A percentile compares a stretch with the other conserved stretches of the same genome.
phyloP scores from a whole-genome alignment of 805 yeast species.

The Kluyveromyces starmeri region DNA sequence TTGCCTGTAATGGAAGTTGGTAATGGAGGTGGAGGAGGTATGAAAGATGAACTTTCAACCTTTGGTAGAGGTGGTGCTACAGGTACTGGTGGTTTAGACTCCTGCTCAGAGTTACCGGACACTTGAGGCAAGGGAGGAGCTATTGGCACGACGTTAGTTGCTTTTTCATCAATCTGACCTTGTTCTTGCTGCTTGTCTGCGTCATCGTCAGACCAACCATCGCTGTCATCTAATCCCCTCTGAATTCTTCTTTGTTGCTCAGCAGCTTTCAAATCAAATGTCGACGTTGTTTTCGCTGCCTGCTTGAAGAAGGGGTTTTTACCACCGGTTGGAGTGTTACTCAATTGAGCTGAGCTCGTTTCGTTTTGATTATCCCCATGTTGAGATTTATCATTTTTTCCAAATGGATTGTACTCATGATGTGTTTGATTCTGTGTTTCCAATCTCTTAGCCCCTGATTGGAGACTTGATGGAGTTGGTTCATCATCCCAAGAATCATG shows the following conservation, averaged over 20 bases:
- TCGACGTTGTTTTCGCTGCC: constrained; percentile 19
- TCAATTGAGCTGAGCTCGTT: not conserved
- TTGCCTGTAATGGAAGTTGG: not conserved
- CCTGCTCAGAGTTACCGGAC: constrained; percentile 11
- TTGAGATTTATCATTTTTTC: constrained; percentile 24
- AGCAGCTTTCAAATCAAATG: constrained; percentile 47
- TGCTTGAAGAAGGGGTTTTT: constrained; percentile 55
- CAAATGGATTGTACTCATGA: constrained; percentile 43
- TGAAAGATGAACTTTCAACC: constrained; percentile 16
- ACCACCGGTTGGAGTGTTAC: constrained; percentile 14
- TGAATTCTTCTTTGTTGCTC: constrained; percentile 69
- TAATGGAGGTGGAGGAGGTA: constrained; percentile 22
- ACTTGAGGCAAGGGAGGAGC: not conserved
- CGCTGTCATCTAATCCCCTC: constrained; percentile 36
- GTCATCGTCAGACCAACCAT: constrained; percentile 32
- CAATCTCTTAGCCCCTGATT: constrained; percentile 8
- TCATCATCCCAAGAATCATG: constrained; percentile 9
- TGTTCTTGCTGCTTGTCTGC: not conserved
- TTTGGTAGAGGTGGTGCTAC: constrained; percentile 6
- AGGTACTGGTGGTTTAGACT: constrained; percentile 5
- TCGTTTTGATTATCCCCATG: not conserved
- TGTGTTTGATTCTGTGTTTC: constrained; percentile 13
- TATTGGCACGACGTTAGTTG: constrained; percentile 5
- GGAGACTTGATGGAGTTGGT: constrained; percentile 7
- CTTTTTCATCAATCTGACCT: constrained; percentile 10